These are phyloP conservation scores for Trichothecium roseum DNA, from an alignment of 2,329 filamentous ascomycete species.

Conservation along the genomic window DNA sequence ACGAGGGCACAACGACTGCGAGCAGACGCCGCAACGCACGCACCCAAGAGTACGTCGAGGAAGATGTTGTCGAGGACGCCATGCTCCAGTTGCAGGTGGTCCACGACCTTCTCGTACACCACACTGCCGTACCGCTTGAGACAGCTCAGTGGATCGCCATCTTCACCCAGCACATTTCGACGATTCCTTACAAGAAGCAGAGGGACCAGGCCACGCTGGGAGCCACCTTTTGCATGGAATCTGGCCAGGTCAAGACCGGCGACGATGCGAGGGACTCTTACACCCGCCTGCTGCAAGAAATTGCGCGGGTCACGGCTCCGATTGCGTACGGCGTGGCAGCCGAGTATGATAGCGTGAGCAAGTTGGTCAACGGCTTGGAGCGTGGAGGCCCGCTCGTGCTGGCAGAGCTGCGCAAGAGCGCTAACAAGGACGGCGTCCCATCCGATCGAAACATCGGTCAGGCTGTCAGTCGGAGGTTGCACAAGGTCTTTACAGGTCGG, in stretches of 20 bases:
- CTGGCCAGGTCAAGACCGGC: constrained; percentile 63
- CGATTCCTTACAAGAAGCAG: constrained; percentile 57
- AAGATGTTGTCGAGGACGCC: constrained; percentile 60
- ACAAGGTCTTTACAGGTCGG: constrained; percentile 47
- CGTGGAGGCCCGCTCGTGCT: constrained; percentile 47
- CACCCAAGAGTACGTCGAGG: constrained; percentile 43
- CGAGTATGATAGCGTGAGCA: constrained; percentile 46
- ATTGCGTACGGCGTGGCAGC: constrained; percentile 60
- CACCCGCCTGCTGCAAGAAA: constrained; percentile 65
- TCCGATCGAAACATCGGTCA: constrained; percentile 46
- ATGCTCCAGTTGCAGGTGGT: constrained; percentile 59
- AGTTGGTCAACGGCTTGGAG: constrained; percentile 50
- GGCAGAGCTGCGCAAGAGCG: constrained; percentile 48
- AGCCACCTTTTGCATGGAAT: constrained; percentile 68
- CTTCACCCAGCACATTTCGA: constrained; percentile 72
- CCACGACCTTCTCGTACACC: constrained; percentile 58
- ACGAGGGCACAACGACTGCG: constrained; percentile 15
- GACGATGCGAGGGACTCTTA: constrained; percentile 58
- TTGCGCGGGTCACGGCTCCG: constrained; percentile 59
- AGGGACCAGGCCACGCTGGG: constrained; percentile 37
- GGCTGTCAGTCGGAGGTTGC: constrained; percentile 46
- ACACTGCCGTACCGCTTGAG: constrained; percentile 49
- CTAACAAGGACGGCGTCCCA: constrained; percentile 45
- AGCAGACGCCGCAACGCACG: constrained; percentile 24
- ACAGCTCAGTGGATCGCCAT: constrained; percentile 62